Conservation (phyloP, 495 filamentous ascomycete genomes). For the Pseudoneurospora amorphoporcata region DNA sequence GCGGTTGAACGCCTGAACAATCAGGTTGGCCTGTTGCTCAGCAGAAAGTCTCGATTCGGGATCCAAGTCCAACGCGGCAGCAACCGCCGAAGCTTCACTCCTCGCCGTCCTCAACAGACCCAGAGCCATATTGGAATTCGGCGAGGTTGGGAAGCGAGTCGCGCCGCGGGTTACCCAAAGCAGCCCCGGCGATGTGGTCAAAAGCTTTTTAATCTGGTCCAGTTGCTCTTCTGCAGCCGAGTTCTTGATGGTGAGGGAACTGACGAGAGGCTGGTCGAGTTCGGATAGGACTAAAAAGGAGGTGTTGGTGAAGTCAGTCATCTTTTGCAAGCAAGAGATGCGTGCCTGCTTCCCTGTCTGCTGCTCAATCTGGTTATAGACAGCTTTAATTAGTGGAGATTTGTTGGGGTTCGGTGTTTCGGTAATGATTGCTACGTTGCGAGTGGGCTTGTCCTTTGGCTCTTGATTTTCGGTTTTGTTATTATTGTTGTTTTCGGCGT, state of each 20-base stretch:
- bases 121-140: constrained; percentile 27
- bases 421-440: constrained; percentile 29
- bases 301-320: constrained; percentile 13
- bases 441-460: neutral
- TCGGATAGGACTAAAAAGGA: constrained; percentile 26
- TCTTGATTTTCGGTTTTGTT: constrained; percentile 3
- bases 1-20: constrained; percentile 18
- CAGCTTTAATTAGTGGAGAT: constrained; percentile 24
- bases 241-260: constrained; percentile 7
- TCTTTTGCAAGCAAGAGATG: constrained; percentile 17
- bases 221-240: constrained; percentile 11
- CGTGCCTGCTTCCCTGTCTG: constrained; percentile 17
- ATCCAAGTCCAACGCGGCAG: constrained; percentile 27
- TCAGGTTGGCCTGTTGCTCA: constrained; percentile 16
- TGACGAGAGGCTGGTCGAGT: constrained; percentile 16
- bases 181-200: constrained; percentile 26
- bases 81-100: constrained; percentile 23
- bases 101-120: constrained; percentile 29
- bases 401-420: constrained; percentile 21
- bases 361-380: constrained; percentile 22
- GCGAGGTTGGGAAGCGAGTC: constrained; percentile 22
- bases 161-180: constrained; percentile 34
- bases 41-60: constrained; percentile 18
- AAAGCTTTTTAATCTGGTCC: constrained; percentile 25
- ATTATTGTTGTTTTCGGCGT: neutral